These are phyloP conservation scores for Scheffersomyces cryptocercus DNA, from an alignment of 1,139 yeast genomes.

Conservation along the genomic window DNA sequence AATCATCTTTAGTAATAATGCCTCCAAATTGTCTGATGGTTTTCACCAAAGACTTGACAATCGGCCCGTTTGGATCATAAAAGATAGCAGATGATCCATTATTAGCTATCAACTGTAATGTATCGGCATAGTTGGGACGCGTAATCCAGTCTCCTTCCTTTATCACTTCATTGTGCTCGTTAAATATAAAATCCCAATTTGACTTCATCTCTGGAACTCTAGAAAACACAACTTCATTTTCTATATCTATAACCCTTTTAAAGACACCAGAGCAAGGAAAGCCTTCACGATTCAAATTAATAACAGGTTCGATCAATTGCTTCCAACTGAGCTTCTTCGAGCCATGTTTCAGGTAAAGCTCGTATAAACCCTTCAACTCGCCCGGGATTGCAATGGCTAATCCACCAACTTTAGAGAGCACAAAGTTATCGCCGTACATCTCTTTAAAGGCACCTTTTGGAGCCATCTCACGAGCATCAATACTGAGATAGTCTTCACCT, in stretches of 20 bases:
- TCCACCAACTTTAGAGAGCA: conserved; percentile 72
- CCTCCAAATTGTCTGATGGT: conserved; percentile 57
- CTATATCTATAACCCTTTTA: conserved; percentile 27
- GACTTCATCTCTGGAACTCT: conserved; percentile 26
- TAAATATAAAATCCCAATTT: conserved; percentile 60
- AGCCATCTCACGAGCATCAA: conserved; percentile 90
- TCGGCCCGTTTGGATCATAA: conserved; percentile 81
- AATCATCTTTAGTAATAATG: conserved; percentile 60
- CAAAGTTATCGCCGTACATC: conserved; percentile 57
- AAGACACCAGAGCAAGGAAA: conserved; percentile 59
- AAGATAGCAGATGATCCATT: conserved; percentile 78
- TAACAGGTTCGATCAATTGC: conserved; percentile 76
- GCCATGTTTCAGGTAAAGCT: conserved; percentile 59
- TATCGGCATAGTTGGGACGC: conserved; percentile 64
- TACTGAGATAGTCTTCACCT: conserved; percentile 51
- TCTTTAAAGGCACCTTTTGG: conserved; percentile 61
- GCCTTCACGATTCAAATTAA: conserved; percentile 65
- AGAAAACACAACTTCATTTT: conserved; percentile 28
- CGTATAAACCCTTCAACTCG: conserved; percentile 77
- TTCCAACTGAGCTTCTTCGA: conserved; percentile 73
- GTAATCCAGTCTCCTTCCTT: conserved; percentile 58
- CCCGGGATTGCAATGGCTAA: conserved; percentile 88
- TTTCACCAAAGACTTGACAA: conserved; percentile 55
- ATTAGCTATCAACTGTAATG: conserved; percentile 65
- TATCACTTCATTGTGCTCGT: conserved; percentile 33